A percentile compares a stretch with the other conserved stretches of the same genome.
Conservation (phyloP, 2,329 filamentous ascomycete genomes). For the Pseudogymnoascus sp. region DNA sequence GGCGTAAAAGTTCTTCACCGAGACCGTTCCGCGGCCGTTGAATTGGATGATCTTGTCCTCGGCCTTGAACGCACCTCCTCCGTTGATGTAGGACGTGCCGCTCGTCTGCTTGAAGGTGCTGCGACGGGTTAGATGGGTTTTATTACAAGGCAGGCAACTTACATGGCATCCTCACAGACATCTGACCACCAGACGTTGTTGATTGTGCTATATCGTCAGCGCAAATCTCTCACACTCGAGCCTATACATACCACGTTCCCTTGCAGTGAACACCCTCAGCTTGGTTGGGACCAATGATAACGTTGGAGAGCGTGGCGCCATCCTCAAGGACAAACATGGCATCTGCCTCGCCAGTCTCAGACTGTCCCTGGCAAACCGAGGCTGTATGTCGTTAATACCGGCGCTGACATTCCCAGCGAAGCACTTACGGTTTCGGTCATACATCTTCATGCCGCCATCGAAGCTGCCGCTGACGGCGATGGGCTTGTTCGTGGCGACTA, state of each 20-base stretch:
- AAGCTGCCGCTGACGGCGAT: conserved; percentile 37
- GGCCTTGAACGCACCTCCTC: conserved; percentile 37
- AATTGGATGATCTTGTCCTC: conserved; percentile 37
- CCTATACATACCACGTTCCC: conserved; percentile 32
- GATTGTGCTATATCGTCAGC: conserved; percentile 24
- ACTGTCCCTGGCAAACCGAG: not conserved
- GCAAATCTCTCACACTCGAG: not conserved
- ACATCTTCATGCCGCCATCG: conserved; percentile 40
- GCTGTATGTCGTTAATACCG: not conserved
- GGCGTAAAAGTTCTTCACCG: conserved; percentile 33
- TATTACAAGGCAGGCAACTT: not conserved
- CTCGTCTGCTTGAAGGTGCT: conserved; percentile 31
- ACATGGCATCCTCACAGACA: conserved; percentile 22
- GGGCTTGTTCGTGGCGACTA: conserved; percentile 28
- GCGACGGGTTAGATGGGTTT: not conserved
- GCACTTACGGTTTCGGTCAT: conserved; percentile 29
- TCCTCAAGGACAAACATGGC: conserved; percentile 46
- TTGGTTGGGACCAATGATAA: conserved; percentile 44
- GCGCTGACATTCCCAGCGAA: not conserved
- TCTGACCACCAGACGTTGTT: conserved; percentile 24
- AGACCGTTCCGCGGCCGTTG: conserved; percentile 35
- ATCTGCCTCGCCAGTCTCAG: conserved; percentile 21
- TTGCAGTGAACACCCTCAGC: conserved; percentile 45
- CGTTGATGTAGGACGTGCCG: conserved; percentile 36
- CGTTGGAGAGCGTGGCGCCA: conserved; percentile 44